Base-by-base conservation (phyloP, 352 stramenopile genomes). In the Phytopythium montanum region DNA sequence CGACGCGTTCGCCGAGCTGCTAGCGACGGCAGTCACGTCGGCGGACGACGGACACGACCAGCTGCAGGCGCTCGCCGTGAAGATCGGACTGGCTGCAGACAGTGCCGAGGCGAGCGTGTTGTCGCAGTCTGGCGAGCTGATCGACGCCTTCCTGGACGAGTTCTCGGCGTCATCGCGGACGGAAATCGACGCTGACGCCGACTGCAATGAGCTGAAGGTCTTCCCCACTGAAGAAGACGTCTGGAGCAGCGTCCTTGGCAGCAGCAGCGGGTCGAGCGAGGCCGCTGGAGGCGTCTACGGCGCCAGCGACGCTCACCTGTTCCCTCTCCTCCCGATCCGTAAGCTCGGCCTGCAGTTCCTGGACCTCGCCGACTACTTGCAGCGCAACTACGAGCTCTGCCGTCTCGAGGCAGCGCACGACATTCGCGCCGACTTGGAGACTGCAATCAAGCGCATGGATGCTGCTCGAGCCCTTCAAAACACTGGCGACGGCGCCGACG, bases 331-430 rank as follows among this genome's bases (percentile, higher is more conserved):
- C 14, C 81, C 92, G 5, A 66, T 99, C 33, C 94, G 92, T 16
- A 99, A 98, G 72, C 76, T 99, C n/a, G 95, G 90, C 56, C 66
- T 98, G 23, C 92, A 98, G 67, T 99, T 97, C 65, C 72, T 99
- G 19, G 98, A 95, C 18, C 69, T 98, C 41, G 60, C 82, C 12
- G 97, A 99, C 66, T 98, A 98, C 70, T 65, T 99, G 9, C 65
- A 96, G 33, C 87, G 97, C 21, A 96, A 91, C 61, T 98, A 96
- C 70, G 79, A 94, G 56, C 72, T 99, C 28, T 90, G 92, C 56
- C 84, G 84, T 9, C 60, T 98, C 1, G 95, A 98, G 69, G 89
- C 78, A 36, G 84, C 88, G 0, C 92, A 96, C 53, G 84, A 91
- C 50, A 86, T 97, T 18, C 79, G 92, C 29, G 53, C 36, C 0